Evolutionary conservation across 2,329 filamentous ascomycete species (phyloP), one percentile per base, ranked within the genome.

Genomic region (Cercospora sp.): DNA sequence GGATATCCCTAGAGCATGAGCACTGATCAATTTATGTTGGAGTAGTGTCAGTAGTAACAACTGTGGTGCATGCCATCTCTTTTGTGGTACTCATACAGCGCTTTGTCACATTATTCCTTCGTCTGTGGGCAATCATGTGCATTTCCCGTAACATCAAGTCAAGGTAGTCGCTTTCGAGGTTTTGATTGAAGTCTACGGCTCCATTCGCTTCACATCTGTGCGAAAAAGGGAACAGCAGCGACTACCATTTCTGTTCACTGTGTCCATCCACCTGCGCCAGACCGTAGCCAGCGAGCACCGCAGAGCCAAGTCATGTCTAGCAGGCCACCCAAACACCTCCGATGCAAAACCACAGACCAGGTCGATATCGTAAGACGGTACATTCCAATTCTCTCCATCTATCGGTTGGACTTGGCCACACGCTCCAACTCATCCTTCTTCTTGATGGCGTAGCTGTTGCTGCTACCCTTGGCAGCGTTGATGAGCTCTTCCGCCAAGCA

Each of bases 341-440:
- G 62, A 64, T 64, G 62, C 62, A 64, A 64, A 64, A 39, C 51
- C 62, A 62, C 62, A 59, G 45, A 64, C 31, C 48, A 16, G 45
- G 55, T 31, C 31, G 51, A 57, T 64, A 58, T 64, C 62, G 62
- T 58, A 39, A 58, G 62, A 64, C 51, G 62, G 33, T 39, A 36
- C 48, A 45, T 64, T 55, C 51, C 28, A 55, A 42, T 51, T 39
- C 28, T 39, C 62, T 33, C 63, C 70, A 66, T 94, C 94, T 98
- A 99, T 91, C 95, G 92, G 91, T 99, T 99, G 90, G 89, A 93
- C 93, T 99, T 99, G 87, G 95, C 95, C 80, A 99, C 95, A 95
- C 95, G 95, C 91, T 99, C 95, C 87, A 99, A 86, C 91, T 99
- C 96, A 85, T 99, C 95, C 94, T 99, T 99, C 93, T 99, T 99